Percentiles rank a stretch among this genome's conserved stretches.
phyloP scores from a whole-genome alignment of 2,329 filamentous ascomycete species.

The Sporothrix brunneoviolacea region DNA sequence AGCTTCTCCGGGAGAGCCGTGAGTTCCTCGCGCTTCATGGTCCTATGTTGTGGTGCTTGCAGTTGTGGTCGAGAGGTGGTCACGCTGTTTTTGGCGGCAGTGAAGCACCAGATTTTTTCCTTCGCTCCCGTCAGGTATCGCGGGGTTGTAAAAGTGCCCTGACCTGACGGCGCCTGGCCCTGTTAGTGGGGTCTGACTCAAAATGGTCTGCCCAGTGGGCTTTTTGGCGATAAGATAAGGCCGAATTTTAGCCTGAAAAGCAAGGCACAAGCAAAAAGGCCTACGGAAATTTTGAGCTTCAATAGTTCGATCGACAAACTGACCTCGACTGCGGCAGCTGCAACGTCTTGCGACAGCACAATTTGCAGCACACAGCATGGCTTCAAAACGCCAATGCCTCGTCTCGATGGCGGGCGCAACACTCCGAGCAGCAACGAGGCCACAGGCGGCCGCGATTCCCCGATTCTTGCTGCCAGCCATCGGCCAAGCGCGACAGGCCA shows the following conservation, averaged over 20 bases:
- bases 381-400: constrained; percentile 46
- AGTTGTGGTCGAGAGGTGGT: not conserved
- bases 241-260: constrained; percentile 9
- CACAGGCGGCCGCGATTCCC: constrained; percentile 38
- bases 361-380: constrained; percentile 38
- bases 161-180: not conserved
- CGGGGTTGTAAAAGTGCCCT: constrained; percentile 9
- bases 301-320: too few species aligned
- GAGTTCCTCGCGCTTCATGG: constrained; percentile 53
- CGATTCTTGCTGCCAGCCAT: constrained; percentile 43
- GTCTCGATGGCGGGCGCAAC: constrained; percentile 48
- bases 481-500: constrained; percentile 38
- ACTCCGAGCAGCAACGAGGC: constrained; percentile 34
- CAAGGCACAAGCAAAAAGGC: constrained; percentile 16
- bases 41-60: not conserved
- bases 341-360: constrained; percentile 4
- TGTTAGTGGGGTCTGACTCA: constrained; percentile 7
- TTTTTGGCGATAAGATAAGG: constrained; percentile 18
- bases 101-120: constrained; percentile 9
- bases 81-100: not conserved
- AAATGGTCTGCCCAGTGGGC: too few species aligned
- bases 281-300: constrained; percentile 10
- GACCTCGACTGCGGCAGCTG: too few species aligned
- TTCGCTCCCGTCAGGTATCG: constrained; percentile 3
- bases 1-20: constrained; percentile 44